Conservation (phyloP, 2,329 filamentous ascomycete species). For the Mycogone perniciosa region DNA sequence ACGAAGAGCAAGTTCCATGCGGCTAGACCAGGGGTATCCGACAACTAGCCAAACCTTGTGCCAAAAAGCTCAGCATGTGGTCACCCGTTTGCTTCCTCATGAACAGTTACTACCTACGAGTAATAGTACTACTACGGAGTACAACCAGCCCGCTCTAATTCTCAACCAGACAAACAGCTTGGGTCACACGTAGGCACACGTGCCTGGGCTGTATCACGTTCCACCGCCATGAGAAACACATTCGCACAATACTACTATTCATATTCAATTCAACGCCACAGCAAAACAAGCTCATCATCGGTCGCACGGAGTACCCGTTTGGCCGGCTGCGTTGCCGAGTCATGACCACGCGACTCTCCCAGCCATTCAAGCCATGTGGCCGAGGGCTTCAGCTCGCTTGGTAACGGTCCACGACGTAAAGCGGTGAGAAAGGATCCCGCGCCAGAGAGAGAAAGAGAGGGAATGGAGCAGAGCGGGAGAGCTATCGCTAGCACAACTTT, state of each 20-base stretch:
- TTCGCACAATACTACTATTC: neutral
- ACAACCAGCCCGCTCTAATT: too few species aligned
- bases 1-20: too few species aligned
- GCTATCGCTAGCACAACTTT: conserved; percentile 5
- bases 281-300: neutral
- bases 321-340: too few species aligned
- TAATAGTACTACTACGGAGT: too few species aligned
- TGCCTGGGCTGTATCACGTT: conserved; percentile 4
- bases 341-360: neutral
- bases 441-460: neutral
- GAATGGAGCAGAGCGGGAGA: neutral
- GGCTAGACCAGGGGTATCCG: too few species aligned
- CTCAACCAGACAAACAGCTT: neutral
- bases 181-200: neutral
- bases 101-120: too few species aligned
- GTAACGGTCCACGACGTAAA: conserved; percentile 7
- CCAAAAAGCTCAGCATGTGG: too few species aligned
- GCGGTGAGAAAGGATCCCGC: conserved; percentile 7
- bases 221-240: neutral
- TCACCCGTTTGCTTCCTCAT: too few species aligned
- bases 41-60: too few species aligned
- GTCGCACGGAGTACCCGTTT: neutral
- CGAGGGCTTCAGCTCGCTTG: conserved; percentile 10
- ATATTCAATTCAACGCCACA: neutral
- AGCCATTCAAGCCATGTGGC: conserved; percentile 4